phyloP scores from a whole-genome alignment of 306 rosid genomes.

The Dryas octopetala region DNA sequence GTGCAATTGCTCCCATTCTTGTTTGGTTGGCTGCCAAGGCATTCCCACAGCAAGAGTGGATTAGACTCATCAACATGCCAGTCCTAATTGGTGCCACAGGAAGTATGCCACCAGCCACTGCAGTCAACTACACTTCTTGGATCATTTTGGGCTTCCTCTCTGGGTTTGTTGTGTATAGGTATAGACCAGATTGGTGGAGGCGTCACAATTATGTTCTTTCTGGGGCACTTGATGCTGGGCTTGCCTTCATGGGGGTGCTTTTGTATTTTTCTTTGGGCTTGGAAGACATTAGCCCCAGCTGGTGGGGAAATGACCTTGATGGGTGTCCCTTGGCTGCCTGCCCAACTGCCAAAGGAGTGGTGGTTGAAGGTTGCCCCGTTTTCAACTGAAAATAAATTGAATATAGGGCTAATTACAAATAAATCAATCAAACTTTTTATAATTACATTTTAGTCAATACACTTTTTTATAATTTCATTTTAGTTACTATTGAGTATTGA shows the following conservation, averaged over 20 bases:
- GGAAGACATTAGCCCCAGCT: slow-evolving; percentile 47
- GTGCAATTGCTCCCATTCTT: slow-evolving; percentile 64
- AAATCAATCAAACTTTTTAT: no score
- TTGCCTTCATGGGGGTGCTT: slow-evolving; percentile 88
- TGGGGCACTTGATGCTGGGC: slow-evolving; percentile 87
- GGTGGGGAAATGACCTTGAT: slow-evolving; percentile 94
- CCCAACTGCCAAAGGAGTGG: slow-evolving; percentile 59
- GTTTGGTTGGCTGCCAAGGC: slow-evolving; percentile 65
- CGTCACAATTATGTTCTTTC: slow-evolving; percentile 83
- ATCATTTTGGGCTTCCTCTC: slow-evolving; percentile 64
- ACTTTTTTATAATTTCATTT: no score
- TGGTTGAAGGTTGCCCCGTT: slow-evolving; percentile 54
- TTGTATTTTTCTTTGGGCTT: slow-evolving; percentile 64
- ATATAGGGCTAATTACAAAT: no score
- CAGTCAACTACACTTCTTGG: slow-evolving; percentile 81
- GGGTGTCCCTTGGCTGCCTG: slow-evolving; percentile 77
- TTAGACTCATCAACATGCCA: slow-evolving; percentile 74
- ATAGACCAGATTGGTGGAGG: slow-evolving; percentile 72
- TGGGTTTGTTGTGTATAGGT: slow-evolving; percentile 66
- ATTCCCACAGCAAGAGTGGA: slow-evolving; percentile 79
- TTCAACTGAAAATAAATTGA: slow-evolving; percentile 25
- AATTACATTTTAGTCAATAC: no score
- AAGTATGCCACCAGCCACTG: slow-evolving; percentile 82
- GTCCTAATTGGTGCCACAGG: slow-evolving; percentile 76
- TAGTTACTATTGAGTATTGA: no score